phyloP scores from a whole-genome alignment of 129 eudicot species.

The Gnaphalium uliginosum region DNA sequence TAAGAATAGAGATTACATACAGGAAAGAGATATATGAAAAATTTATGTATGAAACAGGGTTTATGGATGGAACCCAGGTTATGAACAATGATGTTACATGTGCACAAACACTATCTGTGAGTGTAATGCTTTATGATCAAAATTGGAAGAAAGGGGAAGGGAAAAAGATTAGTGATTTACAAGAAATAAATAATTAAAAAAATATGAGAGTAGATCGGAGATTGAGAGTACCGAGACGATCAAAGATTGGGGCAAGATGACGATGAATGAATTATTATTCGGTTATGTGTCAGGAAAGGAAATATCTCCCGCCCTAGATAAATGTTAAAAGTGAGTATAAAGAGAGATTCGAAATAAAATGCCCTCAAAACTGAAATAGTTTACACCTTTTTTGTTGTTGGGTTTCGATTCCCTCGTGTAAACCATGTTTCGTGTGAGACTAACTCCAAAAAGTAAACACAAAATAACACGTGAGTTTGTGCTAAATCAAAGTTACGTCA shows the following conservation, averaged over 20 bases:
- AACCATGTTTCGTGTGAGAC: too few relatives aligned
- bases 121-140: not conserved
- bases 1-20: not conserved
- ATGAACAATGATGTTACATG: conserved; percentile 24
- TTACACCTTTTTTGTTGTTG: not conserved
- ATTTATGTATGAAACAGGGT: conserved; percentile 1
- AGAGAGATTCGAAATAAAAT: not conserved
- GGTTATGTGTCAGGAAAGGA: not conserved
- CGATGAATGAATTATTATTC: not conserved
- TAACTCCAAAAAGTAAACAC: too few relatives aligned
- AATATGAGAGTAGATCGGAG: conserved; percentile 30
- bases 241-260: not conserved
- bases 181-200: not conserved
- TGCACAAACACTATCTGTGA: not conserved
- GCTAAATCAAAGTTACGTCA: too few relatives aligned
- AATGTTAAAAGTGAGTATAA: conserved; percentile 11
- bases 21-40: not conserved
- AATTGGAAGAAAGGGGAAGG: too few relatives aligned
- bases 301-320: conserved; percentile 22
- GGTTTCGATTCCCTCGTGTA: not conserved
- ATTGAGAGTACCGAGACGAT: conserved; percentile 34
- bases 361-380: too few relatives aligned
- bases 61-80: not conserved
- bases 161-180: not conserved
- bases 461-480: too few relatives aligned